Base-by-base conservation (phyloP, 495 filamentous ascomycete genomes). In the Parathielavia appendiculata region DNA sequence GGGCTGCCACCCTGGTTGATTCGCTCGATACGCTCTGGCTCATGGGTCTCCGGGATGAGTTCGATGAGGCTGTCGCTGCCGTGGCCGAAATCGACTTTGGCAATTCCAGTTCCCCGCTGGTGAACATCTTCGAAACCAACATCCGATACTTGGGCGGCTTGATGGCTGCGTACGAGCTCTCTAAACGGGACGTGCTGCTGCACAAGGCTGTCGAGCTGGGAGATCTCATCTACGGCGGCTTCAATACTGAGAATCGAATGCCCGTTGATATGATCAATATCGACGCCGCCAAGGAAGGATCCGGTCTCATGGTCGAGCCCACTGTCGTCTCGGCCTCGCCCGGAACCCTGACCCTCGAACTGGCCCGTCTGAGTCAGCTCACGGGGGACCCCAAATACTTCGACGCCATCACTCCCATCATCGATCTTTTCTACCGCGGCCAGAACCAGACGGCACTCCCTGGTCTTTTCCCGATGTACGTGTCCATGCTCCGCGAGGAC, bases 171-270 rank as follows among this genome's bases (percentile, higher is more conserved):
- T 85, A 89, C 67, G 89, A 92, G 67, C 75, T 91, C 57, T 86
- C 81, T 56, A 83, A 75, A 5, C 70, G 72, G 47, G 60, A 70
- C 1, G 71, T 82, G 11, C 73, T 95, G 32, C 75, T 95, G 50
- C 77, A 84, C 30, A 95, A 95, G 65, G 89, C 91, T 5, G 74
- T 86, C 32, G 86, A 95, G 72, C 76, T 96, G 43, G 91, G 81
- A 16, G 86, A 95, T 60, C 75, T 95, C 51, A 70, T 96, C 51
- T 91, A 90, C 66, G 81, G 84, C 26, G 84, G 84, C 34, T 96
- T 96, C 72, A 90, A 96, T 70, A 95, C 91, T 1, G 87, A 88
- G 0, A 95, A 93, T 67, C 79, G 89, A 49, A 90, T 96, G 86
- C 91, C 91, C 2, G 71, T 84, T 8, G 82, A 88, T 17, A 85